Percentiles rank a stretch among this genome's conserved stretches.
Evolutionary conservation across 2,329 filamentous ascomycete species (phyloP).

Genomic region (Talaromyces rugulosus): DNA sequence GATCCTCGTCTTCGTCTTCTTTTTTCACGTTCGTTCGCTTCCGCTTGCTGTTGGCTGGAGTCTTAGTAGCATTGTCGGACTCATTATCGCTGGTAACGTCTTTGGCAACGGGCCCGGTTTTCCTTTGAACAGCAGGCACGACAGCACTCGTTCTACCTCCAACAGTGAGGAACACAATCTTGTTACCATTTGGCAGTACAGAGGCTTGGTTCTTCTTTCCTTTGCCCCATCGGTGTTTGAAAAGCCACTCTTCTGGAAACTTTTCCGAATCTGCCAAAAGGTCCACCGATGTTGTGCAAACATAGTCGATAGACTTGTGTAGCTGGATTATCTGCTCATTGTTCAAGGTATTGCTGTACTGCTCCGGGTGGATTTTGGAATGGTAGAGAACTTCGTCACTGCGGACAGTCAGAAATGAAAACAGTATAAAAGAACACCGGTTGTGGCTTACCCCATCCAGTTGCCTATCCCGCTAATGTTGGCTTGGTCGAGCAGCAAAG

Average conservation of each 20-base stretch:
- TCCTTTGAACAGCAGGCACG: slow-evolving; percentile 81
- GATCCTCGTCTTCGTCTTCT: slow-evolving; percentile 24
- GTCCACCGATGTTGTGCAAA: slow-evolving; percentile 76
- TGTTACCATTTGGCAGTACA: slow-evolving; percentile 75
- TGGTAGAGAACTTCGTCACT: slow-evolving; percentile 88
- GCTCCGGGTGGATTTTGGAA: slow-evolving; percentile 83
- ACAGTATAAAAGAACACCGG: not conserved
- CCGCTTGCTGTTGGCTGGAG: slow-evolving; percentile 25
- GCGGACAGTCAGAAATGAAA: slow-evolving; percentile 6
- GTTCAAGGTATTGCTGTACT: slow-evolving; percentile 79
- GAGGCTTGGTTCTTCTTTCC: slow-evolving; percentile 67
- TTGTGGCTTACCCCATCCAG: slow-evolving; percentile 69
- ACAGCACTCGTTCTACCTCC: slow-evolving; percentile 89
- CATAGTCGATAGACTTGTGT: slow-evolving; percentile 68
- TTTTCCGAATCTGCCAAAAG: slow-evolving; percentile 74
- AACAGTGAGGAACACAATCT: slow-evolving; percentile 80
- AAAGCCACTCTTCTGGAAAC: slow-evolving; percentile 85
- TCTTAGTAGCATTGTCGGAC: slow-evolving; percentile 18
- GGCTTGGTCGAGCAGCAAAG: slow-evolving; percentile 79
- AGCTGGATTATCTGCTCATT: slow-evolving; percentile 67
- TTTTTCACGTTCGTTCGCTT: slow-evolving; percentile 25
- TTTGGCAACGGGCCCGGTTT: slow-evolving; percentile 59
- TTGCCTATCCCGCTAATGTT: slow-evolving; percentile 92
- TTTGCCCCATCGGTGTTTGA: slow-evolving; percentile 85
- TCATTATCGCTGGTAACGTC: slow-evolving; percentile 40